Evolutionary conservation across 352 stramenopile species (phyloP).

Genomic region (Pilasporangium apinafurcum): DNA sequence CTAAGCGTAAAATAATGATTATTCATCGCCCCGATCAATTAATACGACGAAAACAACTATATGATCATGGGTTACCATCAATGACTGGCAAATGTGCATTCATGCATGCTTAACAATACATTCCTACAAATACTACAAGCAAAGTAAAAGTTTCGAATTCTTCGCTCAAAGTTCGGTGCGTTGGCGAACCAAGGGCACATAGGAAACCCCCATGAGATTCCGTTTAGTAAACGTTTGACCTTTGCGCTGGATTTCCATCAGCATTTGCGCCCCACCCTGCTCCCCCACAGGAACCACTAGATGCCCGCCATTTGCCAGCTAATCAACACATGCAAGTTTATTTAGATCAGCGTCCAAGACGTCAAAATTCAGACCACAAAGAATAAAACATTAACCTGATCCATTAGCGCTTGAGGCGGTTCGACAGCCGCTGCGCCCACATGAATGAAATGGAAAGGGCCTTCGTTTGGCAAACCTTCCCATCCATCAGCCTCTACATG

Average conservation of each 20-base stretch:
- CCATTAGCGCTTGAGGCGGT: conserved; percentile 85
- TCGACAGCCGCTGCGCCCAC: conserved; percentile 91
- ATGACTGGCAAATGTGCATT: no score
- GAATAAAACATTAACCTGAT: conserved; percentile 51
- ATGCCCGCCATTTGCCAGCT: conserved; percentile 71
- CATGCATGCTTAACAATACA: not conserved
- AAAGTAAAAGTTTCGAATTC: not conserved
- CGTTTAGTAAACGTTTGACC: conserved; percentile 33
- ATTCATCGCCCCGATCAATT: no score
- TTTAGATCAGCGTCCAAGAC: not conserved
- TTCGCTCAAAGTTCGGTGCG: conserved; percentile 25
- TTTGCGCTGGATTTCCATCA: conserved; percentile 69
- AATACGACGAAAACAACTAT: no score
- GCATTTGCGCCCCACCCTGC: conserved; percentile 47
- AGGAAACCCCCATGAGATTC: conserved; percentile 66
- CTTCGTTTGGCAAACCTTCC: conserved; percentile 83
- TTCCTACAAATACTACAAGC: not conserved
- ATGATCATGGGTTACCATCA: no score
- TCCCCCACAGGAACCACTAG: conserved; percentile 92
- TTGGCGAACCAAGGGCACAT: conserved; percentile 69
- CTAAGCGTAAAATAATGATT: no score
- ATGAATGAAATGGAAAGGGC: conserved; percentile 96
- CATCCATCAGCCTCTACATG: conserved; percentile 84
- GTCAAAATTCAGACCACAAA: not conserved
- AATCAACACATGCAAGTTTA: not conserved